phyloP scores from a whole-genome alignment of 2,329 filamentous ascomycete species.

The Fusarium sulawesiense region DNA sequence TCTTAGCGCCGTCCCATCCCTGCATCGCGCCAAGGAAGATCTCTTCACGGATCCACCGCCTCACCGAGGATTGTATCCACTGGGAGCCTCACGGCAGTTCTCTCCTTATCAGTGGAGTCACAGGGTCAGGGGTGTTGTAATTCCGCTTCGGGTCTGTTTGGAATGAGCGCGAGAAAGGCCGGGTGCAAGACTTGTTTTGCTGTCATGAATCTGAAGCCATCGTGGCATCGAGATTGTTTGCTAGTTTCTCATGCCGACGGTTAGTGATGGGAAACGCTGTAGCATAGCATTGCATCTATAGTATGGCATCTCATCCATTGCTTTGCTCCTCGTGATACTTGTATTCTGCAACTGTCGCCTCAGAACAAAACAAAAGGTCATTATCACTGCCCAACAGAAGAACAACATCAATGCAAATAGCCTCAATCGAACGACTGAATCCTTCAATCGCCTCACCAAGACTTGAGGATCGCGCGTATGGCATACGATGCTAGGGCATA shows the following conservation, averaged over 20 bases:
- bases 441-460: slow-evolving; percentile 14
- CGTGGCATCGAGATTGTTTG: neutral
- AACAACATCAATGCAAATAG: neutral
- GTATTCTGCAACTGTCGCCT: neutral
- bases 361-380: neutral
- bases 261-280: neutral
- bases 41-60: slow-evolving; percentile 19
- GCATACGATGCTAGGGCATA: neutral
- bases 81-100: slow-evolving; percentile 20
- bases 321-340: neutral
- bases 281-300: neutral
- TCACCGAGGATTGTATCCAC: slow-evolving; percentile 20
- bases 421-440: slow-evolving; percentile 13
- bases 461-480: neutral
- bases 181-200: neutral
- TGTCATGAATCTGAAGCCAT: neutral
- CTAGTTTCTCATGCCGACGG: neutral
- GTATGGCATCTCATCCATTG: neutral
- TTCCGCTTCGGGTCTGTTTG: neutral
- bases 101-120: slow-evolving; percentile 21
- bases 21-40: slow-evolving; percentile 15
- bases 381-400: neutral
- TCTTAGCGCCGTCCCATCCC: neutral
- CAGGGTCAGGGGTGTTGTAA: neutral
- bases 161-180: neutral